These are phyloP conservation scores for Naganishia vishniacii DNA, from an alignment of 768 basidiomycete species.

Conservation along the genomic window DNA sequence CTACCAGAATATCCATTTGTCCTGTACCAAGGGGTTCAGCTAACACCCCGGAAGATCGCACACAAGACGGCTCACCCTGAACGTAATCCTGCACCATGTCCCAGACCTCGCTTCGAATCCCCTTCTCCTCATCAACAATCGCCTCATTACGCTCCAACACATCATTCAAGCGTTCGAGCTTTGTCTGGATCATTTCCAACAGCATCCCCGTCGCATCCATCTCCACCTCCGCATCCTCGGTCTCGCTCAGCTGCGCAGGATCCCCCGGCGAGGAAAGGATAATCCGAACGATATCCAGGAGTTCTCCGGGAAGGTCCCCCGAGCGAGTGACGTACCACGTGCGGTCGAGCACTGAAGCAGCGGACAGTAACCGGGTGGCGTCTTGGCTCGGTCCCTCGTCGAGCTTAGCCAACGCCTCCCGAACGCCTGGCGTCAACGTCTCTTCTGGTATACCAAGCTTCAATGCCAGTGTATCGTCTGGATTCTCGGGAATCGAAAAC, in stretches of 20 bases:
- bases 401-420: slow-evolving; percentile 47
- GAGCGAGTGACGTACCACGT: slow-evolving; percentile 28
- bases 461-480: slow-evolving; percentile 78
- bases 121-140: slow-evolving; percentile 19
- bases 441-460: slow-evolving; percentile 58
- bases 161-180: slow-evolving; percentile 36
- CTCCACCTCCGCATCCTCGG: slow-evolving; percentile 55
- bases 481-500: slow-evolving; percentile 66
- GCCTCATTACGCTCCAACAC: slow-evolving; percentile 12
- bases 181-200: slow-evolving; percentile 59
- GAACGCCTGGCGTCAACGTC: slow-evolving; percentile 25
- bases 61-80: slow-evolving; percentile 55
- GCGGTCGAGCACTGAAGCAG: not conserved
- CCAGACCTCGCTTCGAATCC: slow-evolving; percentile 57
- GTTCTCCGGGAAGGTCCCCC: slow-evolving; percentile 37
- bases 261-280: slow-evolving; percentile 42
- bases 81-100: slow-evolving; percentile 66
- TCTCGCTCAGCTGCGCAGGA: slow-evolving; percentile 37
- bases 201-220: slow-evolving; percentile 65
- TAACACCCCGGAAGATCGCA: not conserved
- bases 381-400: slow-evolving; percentile 11
- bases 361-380: too few relatives aligned
- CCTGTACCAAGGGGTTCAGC: slow-evolving; percentile 25
- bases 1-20: slow-evolving; percentile 38
- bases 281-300: slow-evolving; percentile 46